Evolutionary conservation across 306 rosid species (phyloP).

Genomic region (Pyrus betulifolia): DNA sequence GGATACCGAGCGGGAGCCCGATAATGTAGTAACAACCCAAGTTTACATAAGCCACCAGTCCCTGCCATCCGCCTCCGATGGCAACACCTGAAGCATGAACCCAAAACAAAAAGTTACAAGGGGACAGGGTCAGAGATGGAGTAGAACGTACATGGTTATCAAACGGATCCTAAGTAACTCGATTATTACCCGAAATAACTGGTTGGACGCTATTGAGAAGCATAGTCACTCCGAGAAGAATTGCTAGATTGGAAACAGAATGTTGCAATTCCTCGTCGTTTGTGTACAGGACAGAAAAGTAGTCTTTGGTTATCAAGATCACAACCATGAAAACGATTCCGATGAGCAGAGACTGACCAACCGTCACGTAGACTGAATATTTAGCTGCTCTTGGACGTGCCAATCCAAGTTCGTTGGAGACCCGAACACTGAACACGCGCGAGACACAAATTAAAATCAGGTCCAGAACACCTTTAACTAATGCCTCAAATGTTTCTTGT

Average conservation of each 20-base stretch:
- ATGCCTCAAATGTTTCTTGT: not conserved
- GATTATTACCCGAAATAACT: conserved; percentile 62
- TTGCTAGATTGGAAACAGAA: conserved; percentile 52
- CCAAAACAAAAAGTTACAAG: not conserved
- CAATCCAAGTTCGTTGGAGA: conserved; percentile 67
- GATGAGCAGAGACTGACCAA: conserved; percentile 56
- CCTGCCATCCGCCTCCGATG: conserved; percentile 93
- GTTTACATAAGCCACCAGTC: conserved; percentile 73
- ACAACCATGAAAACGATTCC: conserved; percentile 51
- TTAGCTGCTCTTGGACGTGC: conserved; percentile 75
- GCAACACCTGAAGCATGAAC: conserved; percentile 63
- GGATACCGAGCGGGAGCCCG: conserved; percentile 67
- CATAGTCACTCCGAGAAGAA: conserved; percentile 68
- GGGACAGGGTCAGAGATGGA: not conserved
- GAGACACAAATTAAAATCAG: not conserved
- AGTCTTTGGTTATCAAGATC: conserved; percentile 41
- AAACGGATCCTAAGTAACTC: not conserved
- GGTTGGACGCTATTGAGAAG: conserved; percentile 84
- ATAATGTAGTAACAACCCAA: conserved; percentile 67
- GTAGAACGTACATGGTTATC: not conserved
- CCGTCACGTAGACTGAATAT: conserved; percentile 59
- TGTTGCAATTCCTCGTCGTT: conserved; percentile 34
- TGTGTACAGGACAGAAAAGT: conserved; percentile 57
- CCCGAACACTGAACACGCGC: conserved; percentile 34
- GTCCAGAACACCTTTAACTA: not conserved